Evolutionary conservation across 768 basidiomycete species (phyloP).

Genomic region (Russula abietina): DNA sequence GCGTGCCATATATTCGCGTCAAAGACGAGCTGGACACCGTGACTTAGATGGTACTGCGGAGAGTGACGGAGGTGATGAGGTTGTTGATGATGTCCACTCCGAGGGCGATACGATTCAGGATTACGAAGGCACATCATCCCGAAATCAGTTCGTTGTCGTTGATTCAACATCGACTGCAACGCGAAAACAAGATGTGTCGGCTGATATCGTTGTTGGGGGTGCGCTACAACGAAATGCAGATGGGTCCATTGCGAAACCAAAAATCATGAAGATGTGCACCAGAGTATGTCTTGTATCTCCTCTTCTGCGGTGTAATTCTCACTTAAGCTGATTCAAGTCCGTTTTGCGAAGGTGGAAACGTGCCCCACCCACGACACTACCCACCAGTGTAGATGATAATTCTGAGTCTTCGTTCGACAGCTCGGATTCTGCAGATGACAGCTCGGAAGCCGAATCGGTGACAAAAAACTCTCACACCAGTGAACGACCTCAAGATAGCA

Average conservation of each 20-base stretch:
- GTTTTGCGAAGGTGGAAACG: conserved; percentile 50
- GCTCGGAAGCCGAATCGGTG: conserved; percentile 22
- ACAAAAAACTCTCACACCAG: conserved; percentile 26
- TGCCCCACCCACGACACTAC: conserved; percentile 28
- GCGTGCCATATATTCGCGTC: conserved; percentile 45
- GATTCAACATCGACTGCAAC: background rate
- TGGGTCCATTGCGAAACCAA: conserved; percentile 49
- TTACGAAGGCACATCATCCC: background rate
- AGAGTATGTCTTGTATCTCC: conserved; percentile 36
- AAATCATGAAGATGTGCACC: conserved; percentile 40
- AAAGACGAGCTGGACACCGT: conserved; percentile 37
- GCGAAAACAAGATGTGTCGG: conserved; percentile 27
- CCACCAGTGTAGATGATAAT: conserved; percentile 30
- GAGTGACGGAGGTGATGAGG: conserved; percentile 10
- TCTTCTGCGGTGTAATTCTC: background rate
- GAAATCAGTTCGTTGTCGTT: conserved; percentile 12
- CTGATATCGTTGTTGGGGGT: conserved; percentile 43
- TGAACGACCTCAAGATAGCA: conserved; percentile 18
- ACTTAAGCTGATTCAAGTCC: conserved; percentile 28
- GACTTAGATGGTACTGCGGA: conserved; percentile 12
- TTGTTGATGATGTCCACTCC: background rate
- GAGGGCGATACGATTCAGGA: background rate
- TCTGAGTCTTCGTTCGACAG: conserved; percentile 70
- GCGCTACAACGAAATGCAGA: conserved; percentile 62
- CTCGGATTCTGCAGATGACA: conserved; percentile 68